Conservation (phyloP, 2,329 filamentous ascomycete species). For the Fusarium subtropicale region DNA sequence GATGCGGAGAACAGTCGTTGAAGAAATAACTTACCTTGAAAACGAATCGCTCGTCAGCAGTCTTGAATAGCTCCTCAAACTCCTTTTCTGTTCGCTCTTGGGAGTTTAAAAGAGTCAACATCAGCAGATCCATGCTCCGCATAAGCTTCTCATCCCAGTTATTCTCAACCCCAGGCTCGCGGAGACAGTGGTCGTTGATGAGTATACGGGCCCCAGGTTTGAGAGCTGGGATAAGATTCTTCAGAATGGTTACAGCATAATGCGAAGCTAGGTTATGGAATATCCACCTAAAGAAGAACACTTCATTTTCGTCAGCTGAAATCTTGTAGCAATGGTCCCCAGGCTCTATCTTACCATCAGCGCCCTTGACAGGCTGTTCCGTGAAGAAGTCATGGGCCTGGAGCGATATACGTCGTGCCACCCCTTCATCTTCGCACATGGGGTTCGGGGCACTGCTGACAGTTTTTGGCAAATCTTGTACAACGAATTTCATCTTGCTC, state of each 20-base stretch:
- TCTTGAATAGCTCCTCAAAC: constrained; percentile 59
- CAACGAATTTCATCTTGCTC: constrained; percentile 64
- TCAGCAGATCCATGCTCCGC: constrained; percentile 63
- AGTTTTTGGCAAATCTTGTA: constrained; percentile 65
- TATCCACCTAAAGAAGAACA: constrained; percentile 67
- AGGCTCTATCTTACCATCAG: constrained; percentile 57
- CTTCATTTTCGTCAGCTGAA: constrained; percentile 38
- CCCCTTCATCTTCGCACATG: constrained; percentile 53
- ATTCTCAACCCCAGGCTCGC: constrained; percentile 54
- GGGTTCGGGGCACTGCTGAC: constrained; percentile 60
- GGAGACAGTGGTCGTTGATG: constrained; percentile 60
- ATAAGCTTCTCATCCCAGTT: constrained; percentile 61
- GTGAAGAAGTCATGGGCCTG: constrained; percentile 68
- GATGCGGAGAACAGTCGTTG: rapidly evolving
- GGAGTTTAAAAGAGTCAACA: constrained; percentile 64
- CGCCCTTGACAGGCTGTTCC: constrained; percentile 64
- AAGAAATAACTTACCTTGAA: constrained; percentile 52
- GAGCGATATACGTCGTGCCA: constrained; percentile 56
- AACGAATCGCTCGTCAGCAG: constrained; percentile 56
- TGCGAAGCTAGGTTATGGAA: constrained; percentile 71
- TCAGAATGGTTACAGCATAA: constrained; percentile 61
- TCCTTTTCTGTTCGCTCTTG: constrained; percentile 62
- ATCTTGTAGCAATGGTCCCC: not conserved
- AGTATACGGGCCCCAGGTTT: constrained; percentile 64
- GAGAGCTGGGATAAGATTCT: constrained; percentile 64